Percentiles rank a stretch among this genome's conserved stretches.
phyloP scores from a whole-genome alignment of 768 basidiomycete genomes.

The Clitopilus hobsonii region DNA sequence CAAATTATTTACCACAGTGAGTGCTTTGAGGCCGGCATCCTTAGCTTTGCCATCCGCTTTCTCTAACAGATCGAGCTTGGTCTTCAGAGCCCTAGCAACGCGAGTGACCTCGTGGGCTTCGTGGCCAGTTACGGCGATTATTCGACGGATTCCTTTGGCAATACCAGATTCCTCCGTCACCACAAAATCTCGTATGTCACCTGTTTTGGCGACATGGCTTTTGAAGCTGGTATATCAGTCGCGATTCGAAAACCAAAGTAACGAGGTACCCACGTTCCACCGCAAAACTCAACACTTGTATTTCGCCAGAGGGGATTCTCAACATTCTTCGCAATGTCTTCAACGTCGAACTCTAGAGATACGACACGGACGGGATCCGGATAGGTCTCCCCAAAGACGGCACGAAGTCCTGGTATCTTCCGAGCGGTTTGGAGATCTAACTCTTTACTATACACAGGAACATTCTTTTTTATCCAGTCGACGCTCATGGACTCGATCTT shows the following conservation, averaged over 20 bases:
- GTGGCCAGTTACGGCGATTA: slow-evolving; percentile 91
- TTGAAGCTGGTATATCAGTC: neutral
- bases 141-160: slow-evolving; percentile 94
- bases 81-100: slow-evolving; percentile 56
- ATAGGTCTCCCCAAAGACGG: slow-evolving; percentile 97
- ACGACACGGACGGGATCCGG: slow-evolving; percentile 98
- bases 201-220: slow-evolving; percentile 93
- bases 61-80: slow-evolving; percentile 60
- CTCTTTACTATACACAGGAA: slow-evolving; percentile 86
- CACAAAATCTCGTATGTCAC: slow-evolving; percentile 95
- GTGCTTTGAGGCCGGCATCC: slow-evolving; percentile 82
- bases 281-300: slow-evolving; percentile 96
- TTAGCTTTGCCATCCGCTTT: slow-evolving; percentile 68
- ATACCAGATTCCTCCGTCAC: slow-evolving; percentile 96
- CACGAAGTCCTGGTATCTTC: slow-evolving; percentile 89
- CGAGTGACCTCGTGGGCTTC: slow-evolving; percentile 84
- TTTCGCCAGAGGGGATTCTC: slow-evolving; percentile 86
- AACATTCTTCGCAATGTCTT: slow-evolving; percentile 82
- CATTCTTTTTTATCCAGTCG: slow-evolving; percentile 89
- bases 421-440: slow-evolving; percentile 72
- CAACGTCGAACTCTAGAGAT: slow-evolving; percentile 80
- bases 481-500: slow-evolving; percentile 82
- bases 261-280: slow-evolving; percentile 78
- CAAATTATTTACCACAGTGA: slow-evolving; percentile 59
- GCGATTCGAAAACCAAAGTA: neutral